Evolutionary conservation across 176 grass and related monocot genomes (phyloP).

Genomic region (Oryza punctata): DNA sequence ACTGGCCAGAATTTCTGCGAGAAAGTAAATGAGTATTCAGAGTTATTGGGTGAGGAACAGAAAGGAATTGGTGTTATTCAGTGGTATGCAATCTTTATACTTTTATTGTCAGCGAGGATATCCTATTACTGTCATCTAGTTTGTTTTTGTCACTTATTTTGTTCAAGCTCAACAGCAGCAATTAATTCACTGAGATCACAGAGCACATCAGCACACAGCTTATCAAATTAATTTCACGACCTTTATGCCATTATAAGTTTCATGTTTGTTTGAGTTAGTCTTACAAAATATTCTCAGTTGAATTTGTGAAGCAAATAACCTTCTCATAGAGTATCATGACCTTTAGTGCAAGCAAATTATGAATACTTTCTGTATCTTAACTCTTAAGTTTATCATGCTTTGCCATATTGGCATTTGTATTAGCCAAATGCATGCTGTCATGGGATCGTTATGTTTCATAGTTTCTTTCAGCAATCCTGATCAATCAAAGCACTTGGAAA

Average conservation of each 20-base stretch:
- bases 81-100: constrained; percentile 59
- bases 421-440: not conserved
- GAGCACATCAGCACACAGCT: not conserved
- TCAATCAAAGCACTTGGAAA: constrained; percentile 99
- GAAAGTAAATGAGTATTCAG: constrained; percentile 81
- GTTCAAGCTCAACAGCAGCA: not conserved
- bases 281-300: not conserved
- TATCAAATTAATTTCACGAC: not conserved
- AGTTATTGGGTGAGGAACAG: constrained; percentile 65
- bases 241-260: constrained; percentile 8
- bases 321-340: not conserved
- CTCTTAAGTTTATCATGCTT: not conserved
- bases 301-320: constrained; percentile 12
- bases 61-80: constrained; percentile 94
- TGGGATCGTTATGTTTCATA: not conserved
- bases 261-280: not conserved
- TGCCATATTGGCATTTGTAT: constrained; percentile 6
- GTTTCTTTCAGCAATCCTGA: constrained; percentile 85
- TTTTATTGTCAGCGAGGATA: not conserved
- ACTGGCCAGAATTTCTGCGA: constrained; percentile 87
- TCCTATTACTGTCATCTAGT: not conserved
- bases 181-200: not conserved
- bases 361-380: not conserved
- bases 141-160: constrained; percentile 11
- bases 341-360: not conserved